A percentile compares a stretch with the other conserved stretches of the same genome.
Conservation (phyloP, 1,284 basidiomycete species). For the Ganoderma resinaceum region DNA sequence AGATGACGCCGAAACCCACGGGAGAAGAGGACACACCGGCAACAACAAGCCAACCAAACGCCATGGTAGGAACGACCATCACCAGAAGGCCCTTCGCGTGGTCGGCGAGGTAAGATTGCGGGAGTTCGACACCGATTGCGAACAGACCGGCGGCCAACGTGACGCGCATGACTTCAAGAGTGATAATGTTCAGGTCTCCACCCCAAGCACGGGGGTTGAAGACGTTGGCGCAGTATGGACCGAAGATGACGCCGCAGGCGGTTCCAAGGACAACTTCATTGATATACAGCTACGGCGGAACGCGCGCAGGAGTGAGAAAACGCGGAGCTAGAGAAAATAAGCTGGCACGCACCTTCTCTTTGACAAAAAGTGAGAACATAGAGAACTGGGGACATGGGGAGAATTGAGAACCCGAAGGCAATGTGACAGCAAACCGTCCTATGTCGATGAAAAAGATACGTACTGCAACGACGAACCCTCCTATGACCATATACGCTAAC, state of each 20-base stretch:
- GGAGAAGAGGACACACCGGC: constrained; percentile 52
- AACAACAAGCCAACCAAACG: constrained; percentile 78
- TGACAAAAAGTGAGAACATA: constrained; percentile 82
- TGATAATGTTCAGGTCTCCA: constrained; percentile 62
- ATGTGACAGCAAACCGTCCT: not conserved
- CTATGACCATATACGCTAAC: constrained; percentile 76
- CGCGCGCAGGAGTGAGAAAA: not conserved
- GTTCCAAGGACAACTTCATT: constrained; percentile 95
- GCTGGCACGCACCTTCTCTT: constrained; percentile 65
- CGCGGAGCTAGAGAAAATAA: not conserved
- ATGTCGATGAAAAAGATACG: constrained; percentile 30
- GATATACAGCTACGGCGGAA: constrained; percentile 73
- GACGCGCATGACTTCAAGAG: constrained; percentile 81
- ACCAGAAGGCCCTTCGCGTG: constrained; percentile 65
- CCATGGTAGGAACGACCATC: constrained; percentile 83
- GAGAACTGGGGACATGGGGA: constrained; percentile 63
- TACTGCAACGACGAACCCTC: constrained; percentile 79
- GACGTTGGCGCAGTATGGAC: constrained; percentile 79
- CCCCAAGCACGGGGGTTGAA: constrained; percentile 88
- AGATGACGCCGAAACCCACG: not conserved
- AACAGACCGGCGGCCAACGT: constrained; percentile 77
- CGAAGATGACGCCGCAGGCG: constrained; percentile 74
- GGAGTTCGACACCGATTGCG: constrained; percentile 78
- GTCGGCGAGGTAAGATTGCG: constrained; percentile 68
- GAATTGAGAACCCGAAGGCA: not conserved